Evolutionary conservation across 176 grass and related monocot species (phyloP).

Genomic region (Secale cereale): DNA sequence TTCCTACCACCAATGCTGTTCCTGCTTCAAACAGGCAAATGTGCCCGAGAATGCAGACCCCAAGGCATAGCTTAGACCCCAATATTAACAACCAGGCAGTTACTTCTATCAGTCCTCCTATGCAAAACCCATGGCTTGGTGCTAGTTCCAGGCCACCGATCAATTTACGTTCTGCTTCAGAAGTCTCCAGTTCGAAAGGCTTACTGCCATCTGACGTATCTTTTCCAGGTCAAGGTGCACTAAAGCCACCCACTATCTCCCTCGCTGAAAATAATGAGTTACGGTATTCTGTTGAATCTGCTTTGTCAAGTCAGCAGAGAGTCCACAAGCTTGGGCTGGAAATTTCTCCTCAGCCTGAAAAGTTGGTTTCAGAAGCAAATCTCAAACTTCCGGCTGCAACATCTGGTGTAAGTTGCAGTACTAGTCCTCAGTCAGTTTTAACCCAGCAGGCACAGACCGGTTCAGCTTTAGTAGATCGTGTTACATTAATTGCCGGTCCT

Average conservation of each 20-base stretch:
- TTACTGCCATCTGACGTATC: conserved; percentile 13
- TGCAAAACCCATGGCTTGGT: conserved; percentile 24
- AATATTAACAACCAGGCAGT: conserved; percentile 36
- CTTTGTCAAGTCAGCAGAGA: conserved; percentile 4
- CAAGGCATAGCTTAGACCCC: conserved; percentile 48
- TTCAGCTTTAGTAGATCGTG: conserved; percentile 23
- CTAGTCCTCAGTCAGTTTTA: conserved; percentile 1
- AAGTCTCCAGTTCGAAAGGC: conserved; percentile 23
- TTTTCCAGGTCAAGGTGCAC: conserved; percentile 25
- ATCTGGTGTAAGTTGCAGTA: conserved; percentile 21
- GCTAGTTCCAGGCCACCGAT: conserved; percentile 2
- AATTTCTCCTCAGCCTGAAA: conserved; percentile 6
- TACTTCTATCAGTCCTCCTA: conserved; percentile 36
- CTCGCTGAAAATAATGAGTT: conserved; percentile 30
- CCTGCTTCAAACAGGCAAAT: conserved; percentile 48
- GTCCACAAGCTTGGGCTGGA: not conserved
- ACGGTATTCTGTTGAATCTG: conserved; percentile 21
- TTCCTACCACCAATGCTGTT: conserved; percentile 21
- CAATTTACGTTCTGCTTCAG: conserved; percentile 16
- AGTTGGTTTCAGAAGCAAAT: conserved; percentile 14
- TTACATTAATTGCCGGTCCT: conserved; percentile 10
- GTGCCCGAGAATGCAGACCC: conserved; percentile 34
- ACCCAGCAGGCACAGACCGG: conserved; percentile 8
- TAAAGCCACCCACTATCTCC: conserved; percentile 10
- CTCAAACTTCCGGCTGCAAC: conserved; percentile 2